Evolutionary conservation across 768 basidiomycete species (phyloP).

Genomic region (Psilocybe subaeruginosa): DNA sequence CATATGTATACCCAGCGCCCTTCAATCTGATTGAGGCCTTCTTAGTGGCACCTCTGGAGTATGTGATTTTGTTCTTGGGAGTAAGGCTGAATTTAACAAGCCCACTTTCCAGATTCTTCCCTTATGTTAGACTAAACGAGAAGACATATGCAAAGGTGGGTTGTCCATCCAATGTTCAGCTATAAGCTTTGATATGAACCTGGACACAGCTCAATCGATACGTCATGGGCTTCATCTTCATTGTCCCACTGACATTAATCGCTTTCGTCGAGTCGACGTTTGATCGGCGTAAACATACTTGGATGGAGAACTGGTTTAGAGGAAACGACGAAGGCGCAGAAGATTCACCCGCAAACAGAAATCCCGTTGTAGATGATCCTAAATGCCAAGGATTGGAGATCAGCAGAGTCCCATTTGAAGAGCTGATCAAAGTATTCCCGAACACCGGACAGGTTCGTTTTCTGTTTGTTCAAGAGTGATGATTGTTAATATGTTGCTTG

Average conservation of each 20-base stretch:
- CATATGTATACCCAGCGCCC: constrained; percentile 88
- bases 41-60: constrained; percentile 88
- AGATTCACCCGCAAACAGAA: constrained; percentile 52
- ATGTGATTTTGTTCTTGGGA: constrained; percentile 30
- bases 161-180: background rate
- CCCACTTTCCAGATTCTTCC: constrained; percentile 39
- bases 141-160: constrained; percentile 62
- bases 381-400: constrained; percentile 62
- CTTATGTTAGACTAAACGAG: constrained; percentile 44
- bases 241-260: constrained; percentile 73
- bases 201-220: constrained; percentile 65
- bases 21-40: constrained; percentile 88
- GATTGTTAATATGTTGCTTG: background rate
- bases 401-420: constrained; percentile 68
- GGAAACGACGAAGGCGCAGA: constrained; percentile 60
- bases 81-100: background rate
- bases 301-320: constrained; percentile 72
- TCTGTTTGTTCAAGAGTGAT: background rate
- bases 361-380: constrained; percentile 65
- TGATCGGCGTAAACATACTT: constrained; percentile 50
- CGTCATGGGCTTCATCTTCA: constrained; percentile 83
- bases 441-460: constrained; percentile 64
- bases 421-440: constrained; percentile 73
- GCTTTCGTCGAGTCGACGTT: constrained; percentile 74
- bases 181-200: constrained; percentile 4